phyloP scores from a whole-genome alignment of 2,329 filamentous ascomycete genomes.

The Ascochyta clinopodiicola region DNA sequence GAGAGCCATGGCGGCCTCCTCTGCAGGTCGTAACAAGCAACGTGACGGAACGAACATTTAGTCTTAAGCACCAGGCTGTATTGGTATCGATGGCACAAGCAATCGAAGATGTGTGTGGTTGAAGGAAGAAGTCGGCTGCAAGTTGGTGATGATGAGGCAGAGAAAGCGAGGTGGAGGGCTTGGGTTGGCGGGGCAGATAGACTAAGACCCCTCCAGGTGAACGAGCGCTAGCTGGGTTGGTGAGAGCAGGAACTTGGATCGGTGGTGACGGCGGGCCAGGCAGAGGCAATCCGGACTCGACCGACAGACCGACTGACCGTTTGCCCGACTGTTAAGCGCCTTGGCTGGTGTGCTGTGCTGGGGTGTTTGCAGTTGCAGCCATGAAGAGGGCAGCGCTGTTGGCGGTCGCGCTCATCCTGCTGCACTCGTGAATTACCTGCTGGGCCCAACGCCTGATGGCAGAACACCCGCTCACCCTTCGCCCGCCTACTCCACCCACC shows the following conservation, averaged over 20 bases:
- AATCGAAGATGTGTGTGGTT: conserved; percentile 25
- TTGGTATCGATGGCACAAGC: conserved; percentile 34
- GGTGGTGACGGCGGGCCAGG: conserved; percentile 5
- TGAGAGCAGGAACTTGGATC: conserved; percentile 13
- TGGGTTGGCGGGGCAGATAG: conserved; percentile 40
- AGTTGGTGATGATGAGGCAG: conserved; percentile 27
- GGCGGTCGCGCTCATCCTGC: conserved; percentile 14
- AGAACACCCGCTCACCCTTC: conserved; percentile 2
- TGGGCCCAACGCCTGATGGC: conserved; percentile 13
- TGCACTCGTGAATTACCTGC: conserved; percentile 2
- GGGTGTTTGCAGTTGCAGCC: conserved; percentile 2
- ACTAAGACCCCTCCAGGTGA: conserved; percentile 39
- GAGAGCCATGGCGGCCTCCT: conserved; percentile 40
- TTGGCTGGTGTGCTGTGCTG: not conserved
- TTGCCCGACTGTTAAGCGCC: conserved; percentile 3
- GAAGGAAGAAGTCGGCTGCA: conserved; percentile 24
- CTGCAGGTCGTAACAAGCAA: conserved; percentile 41
- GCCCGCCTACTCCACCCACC: conserved; percentile 2
- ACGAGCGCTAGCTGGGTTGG: conserved; percentile 41
- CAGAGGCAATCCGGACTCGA: not conserved
- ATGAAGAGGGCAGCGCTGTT: conserved; percentile 8
- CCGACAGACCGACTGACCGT: not conserved
- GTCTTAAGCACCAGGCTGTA: conserved; percentile 39
- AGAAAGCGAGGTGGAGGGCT: conserved; percentile 34
- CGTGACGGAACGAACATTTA: conserved; percentile 51